Evolutionary conservation across 352 stramenopile genomes (phyloP).

Genomic region (Lagenidium giganteum): DNA sequence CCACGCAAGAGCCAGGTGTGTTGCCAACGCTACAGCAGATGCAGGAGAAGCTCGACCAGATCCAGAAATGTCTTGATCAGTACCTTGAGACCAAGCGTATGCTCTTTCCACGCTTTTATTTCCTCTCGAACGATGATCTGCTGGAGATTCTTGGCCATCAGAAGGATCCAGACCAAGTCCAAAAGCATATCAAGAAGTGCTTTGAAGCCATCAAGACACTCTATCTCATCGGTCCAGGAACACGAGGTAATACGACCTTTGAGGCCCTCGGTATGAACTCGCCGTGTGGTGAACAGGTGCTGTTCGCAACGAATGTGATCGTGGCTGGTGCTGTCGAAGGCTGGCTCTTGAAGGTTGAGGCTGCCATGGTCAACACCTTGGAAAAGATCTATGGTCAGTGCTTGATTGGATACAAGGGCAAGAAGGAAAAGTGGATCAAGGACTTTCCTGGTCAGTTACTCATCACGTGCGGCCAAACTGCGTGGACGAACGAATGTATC

Average conservation of each 20-base stretch:
- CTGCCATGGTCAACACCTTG: slow-evolving; percentile 79
- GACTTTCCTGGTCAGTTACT: slow-evolving; percentile 90
- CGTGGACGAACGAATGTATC: slow-evolving; percentile 92
- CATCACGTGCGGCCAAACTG: slow-evolving; percentile 91
- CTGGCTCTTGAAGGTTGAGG: slow-evolving; percentile 84
- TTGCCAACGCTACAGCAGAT: slow-evolving; percentile 68
- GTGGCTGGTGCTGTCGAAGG: slow-evolving; percentile 88
- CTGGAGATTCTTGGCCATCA: slow-evolving; percentile 84
- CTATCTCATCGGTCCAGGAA: slow-evolving; percentile 50
- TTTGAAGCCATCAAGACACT: slow-evolving; percentile 89
- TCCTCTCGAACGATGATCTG: slow-evolving; percentile 86
- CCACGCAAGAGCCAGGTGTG: slow-evolving; percentile 54
- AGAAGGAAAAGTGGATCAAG: slow-evolving; percentile 96
- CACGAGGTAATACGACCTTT: slow-evolving; percentile 78
- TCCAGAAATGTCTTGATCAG: slow-evolving; percentile 85
- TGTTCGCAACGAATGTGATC: slow-evolving; percentile 83
- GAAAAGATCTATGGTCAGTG: slow-evolving; percentile 85
- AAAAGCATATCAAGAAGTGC: slow-evolving; percentile 91
- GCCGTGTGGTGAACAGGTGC: slow-evolving; percentile 82
- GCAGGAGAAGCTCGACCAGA: slow-evolving; percentile 85
- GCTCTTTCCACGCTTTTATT: slow-evolving; percentile 86
- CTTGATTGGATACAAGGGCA: slow-evolving; percentile 84
- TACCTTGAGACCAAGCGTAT: slow-evolving; percentile 87
- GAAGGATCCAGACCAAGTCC: slow-evolving; percentile 84
- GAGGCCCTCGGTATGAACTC: slow-evolving; percentile 89